A percentile compares a stretch with the other conserved stretches of the same genome.
These are phyloP conservation scores for Trichosporon sp. DNA, from an alignment of 1,284 basidiomycete species.

Conservation along the genomic window DNA sequence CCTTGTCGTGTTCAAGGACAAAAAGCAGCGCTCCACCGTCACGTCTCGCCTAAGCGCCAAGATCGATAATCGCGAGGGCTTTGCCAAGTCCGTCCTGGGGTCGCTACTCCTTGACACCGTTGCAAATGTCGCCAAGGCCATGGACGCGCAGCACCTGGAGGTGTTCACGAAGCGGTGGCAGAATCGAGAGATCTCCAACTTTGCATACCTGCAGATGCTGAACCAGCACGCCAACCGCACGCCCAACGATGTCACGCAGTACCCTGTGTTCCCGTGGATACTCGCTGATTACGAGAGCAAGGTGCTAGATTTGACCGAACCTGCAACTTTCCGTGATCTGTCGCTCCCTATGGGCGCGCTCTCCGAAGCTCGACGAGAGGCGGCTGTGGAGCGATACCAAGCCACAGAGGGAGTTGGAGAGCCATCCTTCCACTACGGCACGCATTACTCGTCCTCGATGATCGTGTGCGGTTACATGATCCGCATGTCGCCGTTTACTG, in stretches of 20 bases:
- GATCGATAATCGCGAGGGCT: slow-evolving; percentile 39
- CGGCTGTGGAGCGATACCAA: slow-evolving; percentile 67
- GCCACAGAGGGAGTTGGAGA: slow-evolving; percentile 76
- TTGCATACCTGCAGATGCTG: slow-evolving; percentile 73
- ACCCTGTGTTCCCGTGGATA: slow-evolving; percentile 87
- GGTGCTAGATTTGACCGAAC: slow-evolving; percentile 62
- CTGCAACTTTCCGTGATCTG: slow-evolving; percentile 63
- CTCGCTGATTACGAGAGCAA: slow-evolving; percentile 76
- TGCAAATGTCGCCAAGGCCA: slow-evolving; percentile 42
- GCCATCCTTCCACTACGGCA: slow-evolving; percentile 82
- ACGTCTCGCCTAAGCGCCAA: slow-evolving; percentile 56
- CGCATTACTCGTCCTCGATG: slow-evolving; percentile 94
- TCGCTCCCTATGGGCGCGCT: slow-evolving; percentile 88
- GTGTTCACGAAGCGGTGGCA: slow-evolving; percentile 63
- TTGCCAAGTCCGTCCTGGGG: slow-evolving; percentile 41
- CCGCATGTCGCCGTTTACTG: slow-evolving; percentile 79
- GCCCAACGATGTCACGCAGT: slow-evolving; percentile 86
- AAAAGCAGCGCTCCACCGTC: slow-evolving; percentile 59
- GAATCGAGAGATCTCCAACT: slow-evolving; percentile 80
- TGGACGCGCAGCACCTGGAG: slow-evolving; percentile 45
- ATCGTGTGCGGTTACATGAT: slow-evolving; percentile 94
- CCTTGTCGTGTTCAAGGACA: slow-evolving; percentile 69
- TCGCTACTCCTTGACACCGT: slow-evolving; percentile 47
- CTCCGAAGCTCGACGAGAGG: slow-evolving; percentile 63
- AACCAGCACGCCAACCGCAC: slow-evolving; percentile 88